Conservation (phyloP, 805 yeast species). For the Yamadazyma scolyti region DNA sequence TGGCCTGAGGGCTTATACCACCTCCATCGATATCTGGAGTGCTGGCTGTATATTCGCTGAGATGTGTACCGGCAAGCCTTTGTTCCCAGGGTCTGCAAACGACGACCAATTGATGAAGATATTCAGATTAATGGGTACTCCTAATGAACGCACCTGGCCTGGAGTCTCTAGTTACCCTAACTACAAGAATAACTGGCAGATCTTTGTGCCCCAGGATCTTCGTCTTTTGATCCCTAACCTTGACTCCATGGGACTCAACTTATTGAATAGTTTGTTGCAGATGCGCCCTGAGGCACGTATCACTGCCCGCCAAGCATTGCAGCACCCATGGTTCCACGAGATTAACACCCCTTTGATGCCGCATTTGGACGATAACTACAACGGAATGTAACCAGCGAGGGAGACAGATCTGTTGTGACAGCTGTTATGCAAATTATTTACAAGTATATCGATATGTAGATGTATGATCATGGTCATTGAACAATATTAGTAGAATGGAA, state of each 20-base stretch:
- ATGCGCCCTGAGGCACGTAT: conserved; percentile 61
- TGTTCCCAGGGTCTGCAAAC: conserved; percentile 94
- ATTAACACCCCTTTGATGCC: conserved; percentile 42
- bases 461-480: conserved; percentile 2
- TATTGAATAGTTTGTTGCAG: conserved; percentile 55
- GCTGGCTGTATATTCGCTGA: conserved; percentile 98
- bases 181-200: conserved; percentile 77
- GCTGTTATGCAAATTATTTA: no score
- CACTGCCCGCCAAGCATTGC: conserved; percentile 58
- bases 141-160: conserved; percentile 95
- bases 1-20: conserved; percentile 93
- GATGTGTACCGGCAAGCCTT: conserved; percentile 96
- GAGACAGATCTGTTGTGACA: conserved; percentile 8
- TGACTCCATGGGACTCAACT: conserved; percentile 66
- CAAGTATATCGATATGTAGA: no score
- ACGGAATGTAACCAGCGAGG: conserved; percentile 17
- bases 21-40: conserved; percentile 98
- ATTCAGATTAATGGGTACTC: conserved; percentile 93
- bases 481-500: no score
- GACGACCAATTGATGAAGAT: conserved; percentile 93
- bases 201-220: conserved; percentile 86
- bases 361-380: conserved; percentile 26
- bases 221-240: conserved; percentile 62
- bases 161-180: conserved; percentile 90
- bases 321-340: conserved; percentile 82